Evolutionary conservation across 345 rosid genomes (phyloP), one percentile per base, ranked within the genome.

Genomic region (Rhodamnia argentea): DNA sequence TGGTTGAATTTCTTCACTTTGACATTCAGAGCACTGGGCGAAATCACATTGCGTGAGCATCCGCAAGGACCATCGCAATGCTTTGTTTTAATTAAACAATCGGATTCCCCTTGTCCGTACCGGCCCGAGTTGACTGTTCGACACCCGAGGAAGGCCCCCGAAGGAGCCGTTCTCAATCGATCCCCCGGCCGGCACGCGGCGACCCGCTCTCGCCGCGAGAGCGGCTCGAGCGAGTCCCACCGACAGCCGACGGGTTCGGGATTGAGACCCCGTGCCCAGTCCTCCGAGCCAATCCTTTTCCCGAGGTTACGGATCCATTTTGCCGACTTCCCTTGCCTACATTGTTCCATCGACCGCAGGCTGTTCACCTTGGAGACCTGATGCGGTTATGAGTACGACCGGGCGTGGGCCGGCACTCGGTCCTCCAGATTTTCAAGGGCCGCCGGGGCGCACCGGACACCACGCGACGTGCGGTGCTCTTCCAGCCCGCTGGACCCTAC

Each of bases 241-340:
- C 81, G 82, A 84, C 82, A 84, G 82, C 42, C 81, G 86, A 84
- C 81, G 86, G 86, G 86, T 62, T 84, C 86, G 86, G 57, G 86
- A 84, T 26, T 84, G 82, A 55, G 86, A 59, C 56, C 86, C 85
- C 85, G 74, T 84, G 74, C 85, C 85, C 85, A 11, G 13, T 86
- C 89, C 85, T 56, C 85, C 10, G 86, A 85, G 82, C 86, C 86
- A 85, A 85, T 85, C 86, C 82, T 85, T 85, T 85, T 85, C 86
- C 82, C 60, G 82, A 83, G 84, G 55, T 52, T 83, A 83, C 42
- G 58, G 84, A 83, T 83, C 84, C 84, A 83, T 83, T 83, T 83
- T 83, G 84, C 55, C 32, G 57, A 83, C 56, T 83, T 83, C 84
- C 84, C 84, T 83, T 83, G 58, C 86, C 82, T 85, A 85, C 82